Evolutionary conservation across 1,284 basidiomycete genomes (phyloP).

Genomic region (Spongiforma sp.): DNA sequence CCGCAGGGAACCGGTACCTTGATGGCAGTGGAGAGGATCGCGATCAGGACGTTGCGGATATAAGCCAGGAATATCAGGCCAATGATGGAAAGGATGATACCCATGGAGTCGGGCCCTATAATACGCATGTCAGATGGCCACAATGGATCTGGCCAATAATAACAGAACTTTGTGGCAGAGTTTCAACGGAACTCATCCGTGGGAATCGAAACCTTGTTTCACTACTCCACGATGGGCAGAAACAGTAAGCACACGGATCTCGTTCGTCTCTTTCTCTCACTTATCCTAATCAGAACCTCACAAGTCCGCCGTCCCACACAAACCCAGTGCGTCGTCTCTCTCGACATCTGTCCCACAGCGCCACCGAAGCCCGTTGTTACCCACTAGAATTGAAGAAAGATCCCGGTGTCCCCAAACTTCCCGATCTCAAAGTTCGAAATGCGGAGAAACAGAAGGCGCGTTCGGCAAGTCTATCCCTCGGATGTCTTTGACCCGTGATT

Average conservation of each 20-base stretch:
- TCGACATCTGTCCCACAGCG: neutral
- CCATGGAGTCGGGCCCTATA: too few relatives aligned
- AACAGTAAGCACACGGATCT: conserved; percentile 51
- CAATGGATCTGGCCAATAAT: too few relatives aligned
- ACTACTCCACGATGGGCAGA: conserved; percentile 50
- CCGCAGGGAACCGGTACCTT: too few relatives aligned
- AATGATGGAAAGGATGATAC: too few relatives aligned
- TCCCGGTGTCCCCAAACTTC: conserved; percentile 79
- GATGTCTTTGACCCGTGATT: neutral
- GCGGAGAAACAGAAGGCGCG: conserved; percentile 54
- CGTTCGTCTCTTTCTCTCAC: neutral
- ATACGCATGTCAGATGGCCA: too few relatives aligned
- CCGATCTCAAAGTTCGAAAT: conserved; percentile 67
- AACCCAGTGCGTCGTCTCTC: conserved; percentile 51
- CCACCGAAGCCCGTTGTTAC: conserved; percentile 2
- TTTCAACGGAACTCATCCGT: too few relatives aligned
- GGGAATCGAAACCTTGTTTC: too few relatives aligned
- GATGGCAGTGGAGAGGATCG: too few relatives aligned
- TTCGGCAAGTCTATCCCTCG: conserved; percentile 31
- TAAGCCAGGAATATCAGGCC: too few relatives aligned
- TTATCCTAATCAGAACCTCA: conserved; percentile 41
- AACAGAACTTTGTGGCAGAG: too few relatives aligned
- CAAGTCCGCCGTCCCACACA: conserved; percentile 55
- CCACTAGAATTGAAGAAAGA: conserved; percentile 78
- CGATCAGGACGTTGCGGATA: too few relatives aligned